Evolutionary conservation across 805 yeast genomes (phyloP).

Genomic region (Hermanozyma aechmeae): DNA sequence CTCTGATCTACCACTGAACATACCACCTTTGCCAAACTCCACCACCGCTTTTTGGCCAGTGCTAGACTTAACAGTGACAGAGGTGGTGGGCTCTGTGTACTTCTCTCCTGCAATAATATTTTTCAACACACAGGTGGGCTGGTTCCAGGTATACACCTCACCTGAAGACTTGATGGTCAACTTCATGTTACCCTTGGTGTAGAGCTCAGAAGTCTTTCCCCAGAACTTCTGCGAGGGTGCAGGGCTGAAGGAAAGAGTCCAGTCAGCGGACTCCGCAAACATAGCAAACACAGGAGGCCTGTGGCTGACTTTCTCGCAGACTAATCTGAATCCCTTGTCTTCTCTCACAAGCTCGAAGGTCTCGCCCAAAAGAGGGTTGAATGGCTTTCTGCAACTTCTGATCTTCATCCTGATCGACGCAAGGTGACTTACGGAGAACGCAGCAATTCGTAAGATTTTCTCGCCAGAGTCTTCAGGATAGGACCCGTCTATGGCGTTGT

Average conservation of each 20-base stretch:
- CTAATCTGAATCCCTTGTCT: conserved; percentile 61
- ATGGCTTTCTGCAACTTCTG: conserved; percentile 79
- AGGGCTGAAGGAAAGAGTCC: conserved; percentile 62
- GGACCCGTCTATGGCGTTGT: conserved; percentile 43
- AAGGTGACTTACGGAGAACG: conserved; percentile 71
- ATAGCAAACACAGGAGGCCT: conserved; percentile 82
- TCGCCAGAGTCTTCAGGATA: conserved; percentile 43
- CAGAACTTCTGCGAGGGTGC: conserved; percentile 82
- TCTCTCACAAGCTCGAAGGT: conserved; percentile 86
- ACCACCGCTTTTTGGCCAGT: conserved; percentile 62
- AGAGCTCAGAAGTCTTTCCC: conserved; percentile 87
- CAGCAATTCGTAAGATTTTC: conserved; percentile 57
- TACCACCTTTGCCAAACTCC: conserved; percentile 71
- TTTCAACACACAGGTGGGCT: conserved; percentile 74
- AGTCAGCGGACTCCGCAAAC: conserved; percentile 59
- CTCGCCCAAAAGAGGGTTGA: conserved; percentile 90
- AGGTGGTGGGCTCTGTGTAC: conserved; percentile 77
- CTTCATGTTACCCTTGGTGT: conserved; percentile 60
- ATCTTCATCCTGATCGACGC: conserved; percentile 67
- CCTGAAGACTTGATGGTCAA: conserved; percentile 51
- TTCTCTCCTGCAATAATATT: conserved; percentile 93
- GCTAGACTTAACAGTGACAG: conserved; percentile 57
- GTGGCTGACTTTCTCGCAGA: conserved; percentile 83
- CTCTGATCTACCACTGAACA: conserved; percentile 81
- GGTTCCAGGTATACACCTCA: conserved; percentile 71